Evolutionary conservation across 108 stramenopile species (phyloP).

Genomic region (Nannochloropsis gaditana): DNA sequence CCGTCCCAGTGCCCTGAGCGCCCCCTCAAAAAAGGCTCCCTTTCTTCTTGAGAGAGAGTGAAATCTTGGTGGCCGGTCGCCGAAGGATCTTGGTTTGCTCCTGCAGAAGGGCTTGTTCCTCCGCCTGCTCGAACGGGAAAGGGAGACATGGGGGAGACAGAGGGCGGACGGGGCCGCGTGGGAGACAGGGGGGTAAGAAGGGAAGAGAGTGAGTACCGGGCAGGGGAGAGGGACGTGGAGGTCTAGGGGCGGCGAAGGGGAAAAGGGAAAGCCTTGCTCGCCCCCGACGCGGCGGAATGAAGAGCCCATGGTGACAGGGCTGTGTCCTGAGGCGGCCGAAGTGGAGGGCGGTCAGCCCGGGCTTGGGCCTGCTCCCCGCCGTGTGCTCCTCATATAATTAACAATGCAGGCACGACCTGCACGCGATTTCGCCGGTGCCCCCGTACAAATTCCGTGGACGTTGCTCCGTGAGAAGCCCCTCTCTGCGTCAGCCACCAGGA

Average conservation of each 20-base stretch:
- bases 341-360: too few relatives aligned
- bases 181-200: neutral
- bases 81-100: constrained; percentile 1
- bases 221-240: neutral
- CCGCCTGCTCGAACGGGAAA: neutral
- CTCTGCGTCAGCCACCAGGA: too few relatives aligned
- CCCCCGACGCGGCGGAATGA: too few relatives aligned
- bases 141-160: neutral
- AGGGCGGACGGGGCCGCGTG: neutral
- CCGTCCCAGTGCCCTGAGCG: too few relatives aligned
- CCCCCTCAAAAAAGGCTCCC: neutral
- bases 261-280: neutral
- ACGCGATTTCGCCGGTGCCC: too few relatives aligned
- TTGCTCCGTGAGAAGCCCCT: too few relatives aligned
- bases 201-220: neutral
- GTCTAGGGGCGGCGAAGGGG: neutral
- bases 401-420: too few relatives aligned
- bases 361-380: too few relatives aligned
- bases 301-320: too few relatives aligned
- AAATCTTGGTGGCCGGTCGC: neutral
- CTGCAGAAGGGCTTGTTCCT: neutral
- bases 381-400: too few relatives aligned
- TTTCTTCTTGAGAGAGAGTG: neutral
- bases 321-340: too few relatives aligned
- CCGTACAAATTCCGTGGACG: too few relatives aligned